Conservation (phyloP, 352 stramenopile species). For the Aphanomyces stellatus region DNA sequence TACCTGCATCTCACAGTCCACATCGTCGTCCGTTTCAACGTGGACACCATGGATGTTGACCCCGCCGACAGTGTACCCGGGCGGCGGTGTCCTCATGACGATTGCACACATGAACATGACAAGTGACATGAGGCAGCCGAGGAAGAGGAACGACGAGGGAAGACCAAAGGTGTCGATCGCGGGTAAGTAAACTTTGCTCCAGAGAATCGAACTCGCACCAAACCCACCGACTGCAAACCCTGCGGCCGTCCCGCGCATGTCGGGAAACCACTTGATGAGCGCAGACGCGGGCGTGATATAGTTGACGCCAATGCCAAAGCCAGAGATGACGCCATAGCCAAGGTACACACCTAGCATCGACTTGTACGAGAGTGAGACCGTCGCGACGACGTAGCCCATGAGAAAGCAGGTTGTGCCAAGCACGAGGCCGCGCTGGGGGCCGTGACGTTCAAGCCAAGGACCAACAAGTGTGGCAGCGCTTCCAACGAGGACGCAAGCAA, state of each 20-base stretch:
- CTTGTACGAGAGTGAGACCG: constrained; percentile 39
- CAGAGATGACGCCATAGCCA: constrained; percentile 53
- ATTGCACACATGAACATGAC: constrained; percentile 35
- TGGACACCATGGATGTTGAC: constrained; percentile 46
- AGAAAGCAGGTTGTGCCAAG: constrained; percentile 40
- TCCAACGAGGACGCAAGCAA: constrained; percentile 43
- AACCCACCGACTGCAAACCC: constrained; percentile 54
- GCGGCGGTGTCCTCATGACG: constrained; percentile 37
- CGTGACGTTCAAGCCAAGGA: constrained; percentile 47
- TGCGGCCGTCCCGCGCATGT: constrained; percentile 51
- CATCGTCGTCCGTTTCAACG: background rate
- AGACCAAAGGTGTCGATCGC: constrained; percentile 37
- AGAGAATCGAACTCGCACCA: constrained; percentile 43
- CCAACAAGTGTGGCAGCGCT: constrained; percentile 40
- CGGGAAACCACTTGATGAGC: constrained; percentile 66
- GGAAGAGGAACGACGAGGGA: constrained; percentile 36
- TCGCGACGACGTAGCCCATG: constrained; percentile 43
- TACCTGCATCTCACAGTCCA: constrained; percentile 13
- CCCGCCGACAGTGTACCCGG: constrained; percentile 33
- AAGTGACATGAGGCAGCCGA: constrained; percentile 32
- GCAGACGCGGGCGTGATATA: constrained; percentile 57
- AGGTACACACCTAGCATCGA: constrained; percentile 44
- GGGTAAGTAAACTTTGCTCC: constrained; percentile 46
- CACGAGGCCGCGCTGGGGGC: constrained; percentile 32
- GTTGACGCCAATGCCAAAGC: constrained; percentile 51